Conservation (phyloP, 805 yeast genomes). For the Sungouiozyma intestinalis region DNA sequence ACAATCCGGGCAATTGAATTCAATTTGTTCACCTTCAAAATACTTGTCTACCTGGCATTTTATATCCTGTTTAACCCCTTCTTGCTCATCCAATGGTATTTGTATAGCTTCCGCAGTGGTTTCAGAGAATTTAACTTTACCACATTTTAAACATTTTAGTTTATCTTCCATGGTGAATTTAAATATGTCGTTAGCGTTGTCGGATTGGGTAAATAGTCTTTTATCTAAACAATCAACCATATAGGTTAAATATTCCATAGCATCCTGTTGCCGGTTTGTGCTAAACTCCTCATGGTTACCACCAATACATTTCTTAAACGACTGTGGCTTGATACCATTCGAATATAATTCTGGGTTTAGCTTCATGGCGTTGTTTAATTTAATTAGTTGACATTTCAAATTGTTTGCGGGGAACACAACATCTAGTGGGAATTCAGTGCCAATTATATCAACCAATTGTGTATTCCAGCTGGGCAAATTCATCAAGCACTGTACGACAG, state of each 20-base stretch:
- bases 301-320: conserved; percentile 71
- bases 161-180: conserved; percentile 59
- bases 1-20: conserved; percentile 55
- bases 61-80: conserved; percentile 24
- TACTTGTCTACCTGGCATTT: conserved; percentile 39
- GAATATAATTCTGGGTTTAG: conserved; percentile 45
- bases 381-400: conserved; percentile 64
- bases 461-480: conserved; percentile 30
- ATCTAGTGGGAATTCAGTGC: conserved; percentile 30
- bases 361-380: conserved; percentile 66
- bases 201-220: conserved; percentile 21
- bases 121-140: conserved; percentile 44
- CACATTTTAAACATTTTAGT: conserved; percentile 43
- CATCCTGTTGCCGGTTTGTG: conserved; percentile 88
- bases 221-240: conserved; percentile 52
- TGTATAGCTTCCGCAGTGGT: conserved; percentile 51
- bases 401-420: conserved; percentile 49
- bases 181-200: conserved; percentile 40
- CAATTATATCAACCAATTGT: conserved; percentile 12
- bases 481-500: conserved; percentile 67
- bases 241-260: conserved; percentile 75
- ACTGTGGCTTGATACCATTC: conserved; percentile 63
- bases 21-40: conserved; percentile 48
- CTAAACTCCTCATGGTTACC: conserved; percentile 71
- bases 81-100: conserved; percentile 42